Percentiles rank a stretch among this genome's conserved stretches.
Conservation (phyloP, 1,284 basidiomycete genomes). For the Ceratobasidium papillatum region DNA sequence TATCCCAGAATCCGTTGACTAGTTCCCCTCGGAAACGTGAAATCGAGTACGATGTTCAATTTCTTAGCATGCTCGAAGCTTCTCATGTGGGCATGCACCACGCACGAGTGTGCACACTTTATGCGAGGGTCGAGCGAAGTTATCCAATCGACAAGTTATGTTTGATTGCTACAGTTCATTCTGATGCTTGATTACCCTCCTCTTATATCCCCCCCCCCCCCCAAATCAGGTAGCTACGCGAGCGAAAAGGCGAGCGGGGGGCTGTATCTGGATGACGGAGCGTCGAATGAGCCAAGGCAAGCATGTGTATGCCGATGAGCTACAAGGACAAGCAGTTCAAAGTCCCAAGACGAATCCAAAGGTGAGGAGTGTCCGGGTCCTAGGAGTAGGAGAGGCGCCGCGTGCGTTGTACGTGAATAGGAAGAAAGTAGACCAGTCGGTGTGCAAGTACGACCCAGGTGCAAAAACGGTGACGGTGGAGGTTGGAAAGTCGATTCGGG, state of each 20-base stretch:
- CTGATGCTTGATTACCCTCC: no score
- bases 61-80: no score
- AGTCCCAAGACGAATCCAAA: slow-evolving; percentile 53
- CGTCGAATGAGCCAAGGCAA: slow-evolving; percentile 58
- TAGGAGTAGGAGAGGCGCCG: slow-evolving; percentile 40
- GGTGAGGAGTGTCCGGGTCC: slow-evolving; percentile 44
- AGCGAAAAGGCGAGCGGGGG: slow-evolving; percentile 60
- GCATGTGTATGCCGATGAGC: slow-evolving; percentile 59
- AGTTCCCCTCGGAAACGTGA: no score
- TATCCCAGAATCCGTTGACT: no score
- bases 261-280: slow-evolving; percentile 71
- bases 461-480: slow-evolving; percentile 36
- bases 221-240: no score
- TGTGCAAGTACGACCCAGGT: slow-evolving; percentile 39
- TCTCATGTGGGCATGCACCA: no score
- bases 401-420: slow-evolving; percentile 33
- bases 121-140: no score
- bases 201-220: no score
- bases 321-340: slow-evolving; percentile 57
- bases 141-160: no score
- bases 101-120: no score
- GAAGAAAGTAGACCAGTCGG: slow-evolving; percentile 16
- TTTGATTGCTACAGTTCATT: no score
- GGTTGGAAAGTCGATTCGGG: slow-evolving; percentile 29
- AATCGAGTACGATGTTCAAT: no score